phyloP scores from a whole-genome alignment of 2,329 filamentous ascomycete genomes.

The Verruconis gallopava region DNA sequence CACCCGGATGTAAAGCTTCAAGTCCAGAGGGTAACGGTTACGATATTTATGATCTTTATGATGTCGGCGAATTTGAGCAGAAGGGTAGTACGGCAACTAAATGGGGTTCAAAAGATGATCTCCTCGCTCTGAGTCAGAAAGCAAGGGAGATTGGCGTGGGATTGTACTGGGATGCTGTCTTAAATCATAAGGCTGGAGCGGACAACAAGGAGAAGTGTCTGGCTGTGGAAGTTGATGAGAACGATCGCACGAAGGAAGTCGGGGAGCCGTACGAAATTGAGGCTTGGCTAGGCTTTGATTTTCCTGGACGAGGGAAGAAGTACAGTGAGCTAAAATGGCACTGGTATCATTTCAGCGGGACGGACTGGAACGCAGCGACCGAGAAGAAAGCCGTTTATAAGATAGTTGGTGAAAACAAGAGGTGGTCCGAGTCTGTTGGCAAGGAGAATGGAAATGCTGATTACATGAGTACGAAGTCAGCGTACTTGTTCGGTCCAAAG shows the following conservation, averaged over 20 bases:
- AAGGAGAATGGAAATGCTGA: constrained; percentile 53
- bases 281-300: constrained; percentile 56
- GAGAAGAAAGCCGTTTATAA: constrained; percentile 51
- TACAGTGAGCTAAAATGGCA: constrained; percentile 53
- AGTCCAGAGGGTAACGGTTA: constrained; percentile 49
- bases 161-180: constrained; percentile 56
- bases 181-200: constrained; percentile 60
- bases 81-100: constrained; percentile 51
- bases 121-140: constrained; percentile 38
- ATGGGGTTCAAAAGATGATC: constrained; percentile 53
- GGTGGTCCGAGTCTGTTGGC: constrained; percentile 50
- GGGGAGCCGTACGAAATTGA: constrained; percentile 48
- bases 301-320: constrained; percentile 44
- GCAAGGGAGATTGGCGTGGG: constrained; percentile 43
- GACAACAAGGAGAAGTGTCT: constrained; percentile 50
- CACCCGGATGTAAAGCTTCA: constrained; percentile 57
- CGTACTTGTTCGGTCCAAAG: too few relatives aligned
- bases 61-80: constrained; percentile 60
- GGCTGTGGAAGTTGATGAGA: constrained; percentile 50
- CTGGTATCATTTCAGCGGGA: constrained; percentile 55
- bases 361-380: constrained; percentile 49
- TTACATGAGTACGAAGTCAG: too few relatives aligned
- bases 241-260: constrained; percentile 41
- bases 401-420: constrained; percentile 49
- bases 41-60: constrained; percentile 53